A percentile compares a stretch with the other conserved stretches of the same genome.
Conservation (phyloP, 1,284 basidiomycete species). For the Fomitopsis palustris region DNA sequence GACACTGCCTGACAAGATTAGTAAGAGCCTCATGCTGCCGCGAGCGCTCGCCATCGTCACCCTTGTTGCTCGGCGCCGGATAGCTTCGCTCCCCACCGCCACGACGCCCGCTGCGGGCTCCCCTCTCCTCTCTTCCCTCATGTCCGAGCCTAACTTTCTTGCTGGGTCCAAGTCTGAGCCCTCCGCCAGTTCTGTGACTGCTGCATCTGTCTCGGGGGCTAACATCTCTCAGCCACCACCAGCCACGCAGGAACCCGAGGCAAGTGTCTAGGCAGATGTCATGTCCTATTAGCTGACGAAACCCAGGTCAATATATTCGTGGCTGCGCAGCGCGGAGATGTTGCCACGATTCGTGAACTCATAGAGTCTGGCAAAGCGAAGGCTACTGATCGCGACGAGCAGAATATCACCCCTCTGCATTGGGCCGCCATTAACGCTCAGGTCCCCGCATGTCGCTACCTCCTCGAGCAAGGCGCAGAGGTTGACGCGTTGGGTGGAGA, state of each 20-base stretch:
- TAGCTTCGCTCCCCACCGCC: neutral
- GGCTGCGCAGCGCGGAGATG: slow-evolving; percentile 86
- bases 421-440: slow-evolving; percentile 98
- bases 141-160: slow-evolving; percentile 25
- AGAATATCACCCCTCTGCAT: slow-evolving; percentile 93
- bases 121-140: neutral
- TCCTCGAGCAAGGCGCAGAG: slow-evolving; percentile 93
- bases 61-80: too few relatives aligned
- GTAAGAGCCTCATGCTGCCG: neutral
- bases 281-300: neutral
- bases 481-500: slow-evolving; percentile 95
- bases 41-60: too few relatives aligned
- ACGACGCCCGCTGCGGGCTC: neutral
- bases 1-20: too few relatives aligned
- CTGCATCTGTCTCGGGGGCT: slow-evolving; percentile 25
- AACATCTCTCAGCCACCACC: slow-evolving; percentile 26
- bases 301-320: slow-evolving; percentile 65
- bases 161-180: slow-evolving; percentile 29
- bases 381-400: slow-evolving; percentile 80
- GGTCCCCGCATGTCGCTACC: slow-evolving; percentile 70
- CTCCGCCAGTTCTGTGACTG: slow-evolving; percentile 26
- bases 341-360: slow-evolving; percentile 62
- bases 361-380: slow-evolving; percentile 72
- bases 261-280: slow-evolving; percentile 11
- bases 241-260: slow-evolving; percentile 30